These are phyloP conservation scores for Coelastrella sp. DNA, from an alignment of 139 green algal genomes.

Conservation along the genomic window DNA sequence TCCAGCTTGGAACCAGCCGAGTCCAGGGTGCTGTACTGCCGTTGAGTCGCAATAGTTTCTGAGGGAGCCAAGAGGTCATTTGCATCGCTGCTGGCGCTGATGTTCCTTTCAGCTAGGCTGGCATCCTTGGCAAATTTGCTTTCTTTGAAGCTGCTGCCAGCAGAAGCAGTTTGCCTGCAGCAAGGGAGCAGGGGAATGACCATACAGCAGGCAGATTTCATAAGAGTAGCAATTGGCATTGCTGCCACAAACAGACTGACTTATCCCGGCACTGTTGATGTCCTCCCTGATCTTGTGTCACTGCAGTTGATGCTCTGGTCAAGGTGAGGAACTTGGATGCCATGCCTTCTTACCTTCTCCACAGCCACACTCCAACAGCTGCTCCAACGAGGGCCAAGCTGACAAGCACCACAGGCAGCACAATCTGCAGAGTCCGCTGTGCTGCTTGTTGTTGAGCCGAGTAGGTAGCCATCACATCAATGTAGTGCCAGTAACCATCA, in stretches of 20 bases:
- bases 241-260: too few relatives aligned
- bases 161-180: not conserved
- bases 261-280: not conserved
- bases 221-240: not conserved
- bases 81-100: not conserved
- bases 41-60: not conserved
- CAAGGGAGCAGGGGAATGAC: not conserved
- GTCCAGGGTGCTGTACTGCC: not conserved
- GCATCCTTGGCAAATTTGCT: not conserved
- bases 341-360: not conserved
- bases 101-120: not conserved
- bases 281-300: not conserved
- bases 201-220: not conserved
- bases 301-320: not conserved
- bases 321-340: not conserved
- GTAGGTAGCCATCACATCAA: conserved; percentile 19
- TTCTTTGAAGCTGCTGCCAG: not conserved
- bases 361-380: not conserved
- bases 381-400: not conserved
- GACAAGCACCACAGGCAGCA: conserved; percentile 26
- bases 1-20: not conserved
- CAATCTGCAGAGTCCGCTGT: not conserved
- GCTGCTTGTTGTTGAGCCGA: not conserved
- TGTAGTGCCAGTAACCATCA: conserved; percentile 16
- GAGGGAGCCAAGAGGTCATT: too few relatives aligned